Conservation (phyloP, 306 rosid species). For the Lagenaria siceraria region DNA sequence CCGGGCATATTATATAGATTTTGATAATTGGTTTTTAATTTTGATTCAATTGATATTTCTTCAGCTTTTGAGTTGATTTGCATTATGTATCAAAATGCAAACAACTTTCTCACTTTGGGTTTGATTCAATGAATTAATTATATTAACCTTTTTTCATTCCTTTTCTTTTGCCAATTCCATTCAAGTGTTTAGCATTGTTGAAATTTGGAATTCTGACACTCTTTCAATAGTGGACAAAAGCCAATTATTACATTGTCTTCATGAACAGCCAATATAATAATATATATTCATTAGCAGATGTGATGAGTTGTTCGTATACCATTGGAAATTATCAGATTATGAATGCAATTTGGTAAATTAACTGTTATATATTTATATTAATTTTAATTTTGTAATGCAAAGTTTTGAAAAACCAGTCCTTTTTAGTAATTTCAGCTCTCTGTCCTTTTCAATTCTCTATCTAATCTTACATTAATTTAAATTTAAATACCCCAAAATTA, state of each 20-base stretch:
- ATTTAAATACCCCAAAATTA: neutral
- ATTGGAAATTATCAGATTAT: neutral
- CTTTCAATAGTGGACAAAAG: neutral
- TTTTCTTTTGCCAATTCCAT: neutral
- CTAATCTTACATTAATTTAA: neutral
- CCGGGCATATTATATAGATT: neutral
- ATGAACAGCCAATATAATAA: neutral
- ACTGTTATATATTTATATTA: neutral
- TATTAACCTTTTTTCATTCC: neutral
- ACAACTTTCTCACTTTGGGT: slow-evolving; percentile 2
- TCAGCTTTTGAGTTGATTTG: slow-evolving; percentile 4
- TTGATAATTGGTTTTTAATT: neutral
- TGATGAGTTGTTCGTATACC: neutral
- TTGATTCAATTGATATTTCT: neutral
- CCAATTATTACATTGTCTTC: neutral
- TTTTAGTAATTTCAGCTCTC: neutral
- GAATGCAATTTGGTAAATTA: neutral
- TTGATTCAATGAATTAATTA: neutral
- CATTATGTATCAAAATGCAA: slow-evolving; percentile 2
- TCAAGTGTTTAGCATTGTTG: neutral
- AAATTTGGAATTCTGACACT: neutral
- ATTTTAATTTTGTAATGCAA: neutral
- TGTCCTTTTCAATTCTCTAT: neutral
- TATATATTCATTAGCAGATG: neutral
- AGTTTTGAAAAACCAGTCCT: neutral